phyloP scores from a whole-genome alignment of 257 asterid genomes.

The Verbascum thapsus region DNA sequence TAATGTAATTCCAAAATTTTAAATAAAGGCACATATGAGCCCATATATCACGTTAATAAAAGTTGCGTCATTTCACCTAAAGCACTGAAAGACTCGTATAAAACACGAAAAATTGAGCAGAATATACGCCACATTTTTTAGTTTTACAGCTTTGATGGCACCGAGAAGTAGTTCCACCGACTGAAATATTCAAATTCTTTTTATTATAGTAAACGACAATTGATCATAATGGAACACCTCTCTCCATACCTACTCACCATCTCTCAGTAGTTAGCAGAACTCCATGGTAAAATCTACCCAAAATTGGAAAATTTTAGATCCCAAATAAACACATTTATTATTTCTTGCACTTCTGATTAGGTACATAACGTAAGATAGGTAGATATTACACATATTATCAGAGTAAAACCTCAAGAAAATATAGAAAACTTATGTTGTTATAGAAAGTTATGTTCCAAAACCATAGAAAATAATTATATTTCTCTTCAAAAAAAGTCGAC shows the following conservation, averaged over 20 bases:
- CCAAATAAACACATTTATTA: not conserved
- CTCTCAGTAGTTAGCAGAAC: conserved; percentile 6
- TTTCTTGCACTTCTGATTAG: conserved; percentile 2
- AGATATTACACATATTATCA: not conserved
- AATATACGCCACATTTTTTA: conserved; percentile 8
- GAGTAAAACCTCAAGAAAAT: conserved; percentile 10
- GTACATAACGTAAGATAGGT: not conserved
- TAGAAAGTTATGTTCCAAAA: not conserved
- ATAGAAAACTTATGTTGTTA: not conserved
- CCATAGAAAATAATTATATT: not conserved
- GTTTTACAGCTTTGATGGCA: conserved; percentile 30
- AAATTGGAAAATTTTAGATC: conserved; percentile 4
- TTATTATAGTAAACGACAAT: not conserved
- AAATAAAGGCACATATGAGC: not conserved
- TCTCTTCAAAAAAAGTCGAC: not conserved
- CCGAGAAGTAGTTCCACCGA: conserved; percentile 27
- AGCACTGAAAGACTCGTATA: conserved; percentile 9
- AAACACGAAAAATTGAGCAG: conserved; percentile 22
- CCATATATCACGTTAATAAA: not conserved
- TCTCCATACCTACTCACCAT: conserved; percentile 14
- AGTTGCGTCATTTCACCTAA: conserved; percentile 17
- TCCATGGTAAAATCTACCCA: conserved; percentile 12
- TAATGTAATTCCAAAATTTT: conserved; percentile 6
- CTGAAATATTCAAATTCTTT: not conserved
- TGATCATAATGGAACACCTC: conserved; percentile 18